phyloP scores from a whole-genome alignment of 805 yeast genomes.

The Spathaspora girioi region DNA sequence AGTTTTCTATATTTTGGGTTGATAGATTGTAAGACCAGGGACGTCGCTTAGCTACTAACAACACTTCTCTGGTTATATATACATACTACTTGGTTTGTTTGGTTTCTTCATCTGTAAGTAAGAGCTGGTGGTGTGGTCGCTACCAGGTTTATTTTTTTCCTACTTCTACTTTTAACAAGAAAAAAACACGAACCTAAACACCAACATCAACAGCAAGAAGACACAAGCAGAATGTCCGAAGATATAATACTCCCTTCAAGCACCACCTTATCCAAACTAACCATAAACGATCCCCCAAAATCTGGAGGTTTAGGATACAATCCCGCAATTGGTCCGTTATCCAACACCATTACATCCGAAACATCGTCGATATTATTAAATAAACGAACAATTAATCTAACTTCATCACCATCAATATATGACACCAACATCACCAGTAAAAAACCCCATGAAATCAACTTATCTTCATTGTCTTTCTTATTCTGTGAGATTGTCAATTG shows the following conservation, averaged over 20 bases:
- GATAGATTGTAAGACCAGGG: background rate
- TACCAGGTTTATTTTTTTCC: background rate
- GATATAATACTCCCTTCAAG: conserved; percentile 30
- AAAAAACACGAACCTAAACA: background rate
- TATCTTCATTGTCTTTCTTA: conserved; percentile 64
- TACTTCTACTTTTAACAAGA: background rate
- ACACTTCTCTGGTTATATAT: background rate
- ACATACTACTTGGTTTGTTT: background rate
- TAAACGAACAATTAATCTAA: conserved; percentile 30
- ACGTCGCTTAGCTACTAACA: background rate
- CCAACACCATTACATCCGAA: conserved; percentile 35
- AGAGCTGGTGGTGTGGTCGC: background rate
- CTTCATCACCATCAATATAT: conserved; percentile 48
- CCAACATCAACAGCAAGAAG: background rate
- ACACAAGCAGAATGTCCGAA: conserved; percentile 10
- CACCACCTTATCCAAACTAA: conserved; percentile 23
- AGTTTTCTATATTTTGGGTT: background rate
- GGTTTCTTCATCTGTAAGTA: background rate
- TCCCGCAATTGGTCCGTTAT: conserved; percentile 39
- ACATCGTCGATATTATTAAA: conserved; percentile 32
- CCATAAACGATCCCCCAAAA: conserved; percentile 23
- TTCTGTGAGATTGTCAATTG: conserved; percentile 70
- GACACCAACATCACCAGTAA: conserved; percentile 64
- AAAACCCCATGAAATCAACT: conserved; percentile 61
- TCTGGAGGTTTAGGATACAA: conserved; percentile 39